Evolutionary conservation across 148 eudicot genomes (phyloP).

Genomic region (Chenopodium formosanum): DNA sequence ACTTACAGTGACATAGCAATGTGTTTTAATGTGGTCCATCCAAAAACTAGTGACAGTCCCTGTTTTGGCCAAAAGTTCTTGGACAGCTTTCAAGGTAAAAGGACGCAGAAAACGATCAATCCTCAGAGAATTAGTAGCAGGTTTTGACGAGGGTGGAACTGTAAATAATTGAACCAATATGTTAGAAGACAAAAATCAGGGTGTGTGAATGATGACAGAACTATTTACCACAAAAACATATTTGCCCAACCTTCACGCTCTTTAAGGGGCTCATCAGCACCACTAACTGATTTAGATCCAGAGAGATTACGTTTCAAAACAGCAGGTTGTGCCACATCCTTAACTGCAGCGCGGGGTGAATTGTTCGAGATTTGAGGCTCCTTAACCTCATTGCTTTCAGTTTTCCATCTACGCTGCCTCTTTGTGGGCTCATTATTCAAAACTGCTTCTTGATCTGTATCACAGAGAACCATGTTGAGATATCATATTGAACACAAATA

Average conservation of each 20-base stretch:
- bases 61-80: slow-evolving; percentile 84
- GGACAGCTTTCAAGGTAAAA: slow-evolving; percentile 90
- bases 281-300: slow-evolving; percentile 44
- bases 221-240: neutral
- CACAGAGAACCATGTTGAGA: neutral
- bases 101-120: slow-evolving; percentile 90
- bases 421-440: slow-evolving; percentile 55
- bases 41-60: slow-evolving; percentile 77
- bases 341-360: slow-evolving; percentile 36
- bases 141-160: slow-evolving; percentile 73
- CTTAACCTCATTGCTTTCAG: slow-evolving; percentile 42
- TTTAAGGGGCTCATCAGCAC: slow-evolving; percentile 47
- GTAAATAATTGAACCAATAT: slow-evolving; percentile 19
- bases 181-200: neutral
- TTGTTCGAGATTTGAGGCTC: slow-evolving; percentile 39
- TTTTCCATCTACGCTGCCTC: slow-evolving; percentile 78
- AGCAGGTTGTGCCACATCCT: slow-evolving; percentile 31
- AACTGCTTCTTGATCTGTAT: slow-evolving; percentile 54
- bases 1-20: slow-evolving; percentile 85
- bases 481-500: neutral
- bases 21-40: slow-evolving; percentile 99
- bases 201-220: slow-evolving; percentile 1
- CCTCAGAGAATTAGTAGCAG: slow-evolving; percentile 76
- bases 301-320: slow-evolving; percentile 46
- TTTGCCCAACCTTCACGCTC: slow-evolving; percentile 74